Conservation (phyloP, 306 rosid genomes). For the Glycyrrhiza uralensis region DNA sequence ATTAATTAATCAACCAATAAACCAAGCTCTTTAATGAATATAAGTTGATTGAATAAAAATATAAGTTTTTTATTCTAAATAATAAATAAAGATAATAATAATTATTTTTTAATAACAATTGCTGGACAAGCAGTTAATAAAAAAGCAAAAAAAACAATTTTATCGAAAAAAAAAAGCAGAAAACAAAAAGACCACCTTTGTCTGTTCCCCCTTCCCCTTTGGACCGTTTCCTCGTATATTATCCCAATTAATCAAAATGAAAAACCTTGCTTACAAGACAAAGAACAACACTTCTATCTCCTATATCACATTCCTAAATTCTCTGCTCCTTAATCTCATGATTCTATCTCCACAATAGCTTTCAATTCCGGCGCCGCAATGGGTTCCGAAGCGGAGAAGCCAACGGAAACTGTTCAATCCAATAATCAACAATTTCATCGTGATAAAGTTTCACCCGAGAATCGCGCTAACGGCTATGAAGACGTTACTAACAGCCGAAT, state of each 20-base stretch:
- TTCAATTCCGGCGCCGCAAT: conserved; percentile 15
- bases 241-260: background rate
- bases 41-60: too few relatives aligned
- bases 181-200: background rate
- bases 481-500: background rate
- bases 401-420: background rate
- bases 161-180: background rate
- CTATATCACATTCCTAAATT: background rate
- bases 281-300: background rate
- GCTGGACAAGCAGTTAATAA: too few relatives aligned
- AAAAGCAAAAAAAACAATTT: too few relatives aligned
- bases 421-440: background rate
- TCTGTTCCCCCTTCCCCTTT: background rate
- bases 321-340: background rate
- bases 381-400: conserved; percentile 33
- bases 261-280: background rate
- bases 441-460: background rate
- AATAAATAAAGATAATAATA: too few relatives aligned
- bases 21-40: too few relatives aligned
- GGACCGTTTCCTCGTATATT: conserved; percentile 26
- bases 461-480: conserved; percentile 12
- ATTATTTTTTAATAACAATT: too few relatives aligned
- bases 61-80: too few relatives aligned
- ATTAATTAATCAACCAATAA: background rate
- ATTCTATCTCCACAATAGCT: background rate